Base-by-base conservation (phyloP, 495 filamentous ascomycete species). In the Tuber calosporum region DNA sequence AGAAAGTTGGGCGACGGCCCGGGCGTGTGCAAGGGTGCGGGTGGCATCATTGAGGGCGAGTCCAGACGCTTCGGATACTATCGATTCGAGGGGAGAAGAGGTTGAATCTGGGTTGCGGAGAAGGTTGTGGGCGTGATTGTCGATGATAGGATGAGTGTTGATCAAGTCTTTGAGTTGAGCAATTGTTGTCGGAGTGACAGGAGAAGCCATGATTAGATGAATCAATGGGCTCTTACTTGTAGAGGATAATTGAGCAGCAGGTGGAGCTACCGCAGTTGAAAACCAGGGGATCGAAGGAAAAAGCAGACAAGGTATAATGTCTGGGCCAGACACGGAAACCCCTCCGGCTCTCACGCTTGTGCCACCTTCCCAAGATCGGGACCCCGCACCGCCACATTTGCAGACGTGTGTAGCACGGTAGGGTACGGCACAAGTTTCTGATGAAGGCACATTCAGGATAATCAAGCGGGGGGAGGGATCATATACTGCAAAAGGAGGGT, bases 71-170 rank as follows among this genome's bases (percentile, higher is more conserved):
- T 96, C 93, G 43, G 88, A 90, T 13, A 89, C 89, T 80, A 95
- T 89, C 53, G 90, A 86, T 67, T 85, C 79, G n/a, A 80, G 67
- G 4, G 73, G 79, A 53, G 83, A 82, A 42, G 85, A 78, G 37
- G 74, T 58, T 19, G 83, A 82, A 3, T 81, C 76, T 0, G 81
- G 74, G 5, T 69, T 71, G 17, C 86, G 82, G 37, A 96, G 84
- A 0, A 93, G 84, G 77, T 93, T 93, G 80, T 97, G 93, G 48
- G 91, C 92, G 83, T 97, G 93, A 80, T 94, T 89, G 81, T 97
- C 93, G 80, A 97, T 94, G 75, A 94, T 86, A 0, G 93, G 92
- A 45, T 89, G 91, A 22, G 78, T 85, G 73, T 87, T 86, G 68
- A 95, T 89, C 37, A 88, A 76, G 15, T 81, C 78, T 36, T 82